phyloP scores from a whole-genome alignment of 225 moss, liverwort and hornwort species.

The Sphagnum tenellum region DNA sequence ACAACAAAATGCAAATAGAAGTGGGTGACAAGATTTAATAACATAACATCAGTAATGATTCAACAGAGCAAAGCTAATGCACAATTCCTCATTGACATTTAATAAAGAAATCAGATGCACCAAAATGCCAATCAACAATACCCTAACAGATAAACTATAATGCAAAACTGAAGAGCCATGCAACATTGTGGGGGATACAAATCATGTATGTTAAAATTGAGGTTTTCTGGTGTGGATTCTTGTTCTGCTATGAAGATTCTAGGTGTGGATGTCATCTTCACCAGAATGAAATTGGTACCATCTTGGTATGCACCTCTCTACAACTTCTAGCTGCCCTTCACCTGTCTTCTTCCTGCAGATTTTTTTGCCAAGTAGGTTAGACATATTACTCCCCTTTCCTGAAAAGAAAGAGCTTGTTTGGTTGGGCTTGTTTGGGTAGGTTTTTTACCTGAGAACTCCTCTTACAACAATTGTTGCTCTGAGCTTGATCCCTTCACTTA shows the following conservation, averaged over 20 bases:
- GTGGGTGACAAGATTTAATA: too few species aligned
- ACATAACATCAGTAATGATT: too few species aligned
- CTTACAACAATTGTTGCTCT: conserved; percentile 67
- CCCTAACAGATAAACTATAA: not conserved
- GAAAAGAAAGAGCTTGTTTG: not conserved
- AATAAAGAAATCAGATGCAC: too few species aligned
- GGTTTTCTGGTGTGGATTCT: not conserved
- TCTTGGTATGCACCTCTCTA: conserved; percentile 39
- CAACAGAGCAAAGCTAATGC: too few species aligned
- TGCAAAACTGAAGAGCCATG: conserved; percentile 1
- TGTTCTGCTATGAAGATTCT: conserved; percentile 36
- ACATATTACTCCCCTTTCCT: not conserved
- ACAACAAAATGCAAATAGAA: too few species aligned
- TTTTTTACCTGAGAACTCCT: conserved; percentile 69
- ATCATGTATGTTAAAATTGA: not conserved
- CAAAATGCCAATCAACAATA: too few species aligned
- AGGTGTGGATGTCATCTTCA: conserved; percentile 68
- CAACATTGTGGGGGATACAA: not conserved
- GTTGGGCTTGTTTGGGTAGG: conserved; percentile 31
- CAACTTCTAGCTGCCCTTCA: not conserved
- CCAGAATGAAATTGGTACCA: conserved; percentile 71
- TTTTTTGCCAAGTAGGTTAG: not conserved
- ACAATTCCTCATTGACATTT: too few species aligned
- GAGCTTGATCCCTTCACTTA: conserved; percentile 70
- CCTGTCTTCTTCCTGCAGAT: not conserved